Evolutionary conservation across 495 filamentous ascomycete species (phyloP), one percentile per base, ranked within the genome.

Genomic region (Aspergillus incahuasiensis): DNA sequence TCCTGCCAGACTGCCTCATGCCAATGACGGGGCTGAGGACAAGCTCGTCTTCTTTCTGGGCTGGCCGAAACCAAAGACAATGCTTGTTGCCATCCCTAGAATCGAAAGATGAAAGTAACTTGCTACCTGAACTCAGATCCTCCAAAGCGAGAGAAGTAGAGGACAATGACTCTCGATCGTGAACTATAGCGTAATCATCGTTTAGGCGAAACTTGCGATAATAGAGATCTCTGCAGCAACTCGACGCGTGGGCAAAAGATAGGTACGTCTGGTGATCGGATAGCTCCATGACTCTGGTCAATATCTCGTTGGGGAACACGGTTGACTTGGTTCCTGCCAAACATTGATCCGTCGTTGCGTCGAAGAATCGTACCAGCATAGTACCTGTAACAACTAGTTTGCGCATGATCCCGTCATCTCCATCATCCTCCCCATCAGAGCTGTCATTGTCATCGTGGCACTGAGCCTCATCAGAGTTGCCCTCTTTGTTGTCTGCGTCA

Each of bases 131-230:
- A 15, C 24, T 32, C 20, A 44, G 11, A 28, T 64, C 39, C 32
- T 59, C 52, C 24, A 64, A 38, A 35, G 28, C 35, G 1, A 12
- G 53, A 13, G n/a, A 49, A 56, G 2, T 13, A 19, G 47, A 28
- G 13, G n/a, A 24, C 30, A n/a, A 7, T 19, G 3, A 3, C 8
- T 41, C 16, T 16, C 6, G 1, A 12, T 56, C 46, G 12, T 30
- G 39, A 22, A 64, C 34, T 2, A 59, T n/a, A 6, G 55, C 48
- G 42, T 64, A 64, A 5, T 59, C 22, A 35, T 64, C 53, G 40
- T 59, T 59, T 21, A 61, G 20, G 2, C 55, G 58, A 16, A 59
- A 49, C 21, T 48, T 53, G 25, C 32, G 40, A 21, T 47, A 25
- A 25, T 54, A 43, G 6, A 55, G 15, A 16, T 55, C 20, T 20